Percentiles rank a stretch among this genome's conserved stretches.
Evolutionary conservation across 2,329 filamentous ascomycete species (phyloP).

Genomic region (Akanthomyces muscarius): DNA sequence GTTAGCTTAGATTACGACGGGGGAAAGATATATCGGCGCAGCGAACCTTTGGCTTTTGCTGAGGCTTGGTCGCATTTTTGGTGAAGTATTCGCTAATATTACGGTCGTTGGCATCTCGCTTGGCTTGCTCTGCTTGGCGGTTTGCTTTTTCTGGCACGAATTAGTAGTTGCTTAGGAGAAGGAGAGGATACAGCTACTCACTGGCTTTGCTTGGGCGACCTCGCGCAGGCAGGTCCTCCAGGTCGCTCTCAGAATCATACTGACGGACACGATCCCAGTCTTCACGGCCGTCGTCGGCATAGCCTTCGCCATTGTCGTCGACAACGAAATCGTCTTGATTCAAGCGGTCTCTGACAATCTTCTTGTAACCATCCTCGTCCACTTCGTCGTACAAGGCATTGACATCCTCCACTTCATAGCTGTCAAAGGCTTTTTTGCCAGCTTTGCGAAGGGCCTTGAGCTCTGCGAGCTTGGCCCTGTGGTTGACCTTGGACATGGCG

Average conservation of each 20-base stretch:
- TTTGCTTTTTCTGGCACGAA: conserved; percentile 68
- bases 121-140: conserved; percentile 80
- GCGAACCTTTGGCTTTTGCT: conserved; percentile 77
- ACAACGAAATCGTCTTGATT: conserved; percentile 98
- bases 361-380: conserved; percentile 95
- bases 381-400: conserved; percentile 90
- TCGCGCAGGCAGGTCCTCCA: conserved; percentile 33
- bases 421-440: conserved; percentile 86
- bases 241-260: conserved; percentile 71
- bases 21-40: no score
- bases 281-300: conserved; percentile 92
- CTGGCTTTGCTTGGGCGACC: conserved; percentile 50
- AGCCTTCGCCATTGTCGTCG: conserved; percentile 95
- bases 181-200: conserved; percentile 27
- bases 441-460: conserved; percentile 78
- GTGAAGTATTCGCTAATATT: conserved; percentile 95
- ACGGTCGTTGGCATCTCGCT: conserved; percentile 81
- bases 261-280: conserved; percentile 77
- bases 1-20: conserved; percentile 16
- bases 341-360: conserved; percentile 81
- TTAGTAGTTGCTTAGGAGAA: background rate
- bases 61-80: conserved; percentile 62
- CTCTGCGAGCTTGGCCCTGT: conserved; percentile 63
- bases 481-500: conserved; percentile 36
- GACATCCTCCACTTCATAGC: conserved; percentile 81